These are phyloP conservation scores for Globisporangium yorkense DNA, from an alignment of 352 stramenopile species.

Conservation along the genomic window DNA sequence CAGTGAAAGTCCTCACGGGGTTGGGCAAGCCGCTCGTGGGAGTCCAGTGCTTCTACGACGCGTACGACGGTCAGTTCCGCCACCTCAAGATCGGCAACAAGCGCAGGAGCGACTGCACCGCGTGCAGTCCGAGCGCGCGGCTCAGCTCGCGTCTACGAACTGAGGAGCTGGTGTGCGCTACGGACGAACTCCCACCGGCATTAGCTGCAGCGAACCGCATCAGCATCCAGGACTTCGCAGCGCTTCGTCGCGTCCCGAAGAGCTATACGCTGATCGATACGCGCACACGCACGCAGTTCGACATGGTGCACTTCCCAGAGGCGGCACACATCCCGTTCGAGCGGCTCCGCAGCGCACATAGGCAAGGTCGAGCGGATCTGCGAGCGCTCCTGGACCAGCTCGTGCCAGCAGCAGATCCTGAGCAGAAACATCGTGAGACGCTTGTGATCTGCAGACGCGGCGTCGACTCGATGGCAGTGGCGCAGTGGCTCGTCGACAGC, in stretches of 20 bases:
- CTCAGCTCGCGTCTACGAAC: background rate
- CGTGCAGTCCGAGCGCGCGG: conserved; percentile 16
- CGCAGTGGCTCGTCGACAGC: conserved; percentile 43
- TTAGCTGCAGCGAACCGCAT: conserved; percentile 28
- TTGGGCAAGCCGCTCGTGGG: conserved; percentile 52
- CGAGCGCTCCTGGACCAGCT: background rate
- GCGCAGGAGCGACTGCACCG: conserved; percentile 27
- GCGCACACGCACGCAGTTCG: conserved; percentile 46
- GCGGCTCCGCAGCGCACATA: conserved; percentile 20
- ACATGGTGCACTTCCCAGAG: conserved; percentile 72
- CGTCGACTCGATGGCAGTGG: conserved; percentile 58
- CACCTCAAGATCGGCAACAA: conserved; percentile 45
- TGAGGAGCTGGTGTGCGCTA: background rate
- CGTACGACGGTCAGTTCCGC: conserved; percentile 65
- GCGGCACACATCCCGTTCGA: conserved; percentile 60
- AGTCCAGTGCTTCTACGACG: conserved; percentile 75
- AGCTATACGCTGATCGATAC: conserved; percentile 62
- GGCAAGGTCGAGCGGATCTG: background rate
- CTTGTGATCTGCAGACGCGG: conserved; percentile 79
- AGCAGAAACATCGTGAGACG: background rate
- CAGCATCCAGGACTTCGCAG: conserved; percentile 29
- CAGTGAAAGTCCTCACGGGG: conserved; percentile 87
- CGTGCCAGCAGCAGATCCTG: background rate
- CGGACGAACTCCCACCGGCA: background rate
- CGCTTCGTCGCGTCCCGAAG: conserved; percentile 12